Conservation (phyloP, 371 early-diverging fungal genomes). For the Mortierella sp. region DNA sequence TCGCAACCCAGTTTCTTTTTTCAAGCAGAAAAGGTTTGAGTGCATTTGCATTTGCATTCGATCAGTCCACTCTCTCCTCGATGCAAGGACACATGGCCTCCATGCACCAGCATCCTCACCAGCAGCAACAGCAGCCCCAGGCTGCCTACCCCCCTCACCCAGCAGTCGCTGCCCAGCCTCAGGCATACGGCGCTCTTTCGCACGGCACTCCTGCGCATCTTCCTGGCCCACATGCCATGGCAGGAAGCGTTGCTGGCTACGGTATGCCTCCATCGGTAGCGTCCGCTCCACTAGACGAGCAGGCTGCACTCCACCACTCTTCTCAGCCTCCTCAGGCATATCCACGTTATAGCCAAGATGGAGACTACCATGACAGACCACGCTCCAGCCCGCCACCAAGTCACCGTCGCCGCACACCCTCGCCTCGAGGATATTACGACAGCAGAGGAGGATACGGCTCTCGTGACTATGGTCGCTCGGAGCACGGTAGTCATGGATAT, state of each 20-base stretch:
- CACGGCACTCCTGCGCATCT: too few species aligned
- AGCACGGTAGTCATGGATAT: conserved; percentile 49
- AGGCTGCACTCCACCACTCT: conserved; percentile 18
- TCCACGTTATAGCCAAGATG: neutral
- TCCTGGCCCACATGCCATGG: neutral
- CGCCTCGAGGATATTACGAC: conserved; percentile 58
- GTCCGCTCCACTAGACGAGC: conserved; percentile 6
- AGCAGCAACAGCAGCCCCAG: neutral
- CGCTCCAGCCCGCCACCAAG: conserved; percentile 14
- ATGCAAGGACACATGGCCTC: neutral
- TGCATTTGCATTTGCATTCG: neutral
- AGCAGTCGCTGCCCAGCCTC: neutral
- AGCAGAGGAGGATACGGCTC: conserved; percentile 47
- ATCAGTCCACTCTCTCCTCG: neutral
- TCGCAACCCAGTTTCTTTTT: too few species aligned
- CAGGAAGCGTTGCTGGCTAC: conserved; percentile 27
- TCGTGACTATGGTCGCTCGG: conserved; percentile 40
- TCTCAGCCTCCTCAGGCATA: conserved; percentile 13
- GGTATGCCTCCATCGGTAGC: conserved; percentile 28
- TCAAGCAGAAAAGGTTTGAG: too few species aligned
- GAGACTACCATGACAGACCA: too few species aligned
- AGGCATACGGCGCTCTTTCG: too few species aligned
- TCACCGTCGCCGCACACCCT: conserved; percentile 56
- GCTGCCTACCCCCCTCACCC: conserved; percentile 3
- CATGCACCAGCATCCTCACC: neutral